Evolutionary conservation across 306 rosid species (phyloP).

Genomic region (Calophaca sinica): DNA sequence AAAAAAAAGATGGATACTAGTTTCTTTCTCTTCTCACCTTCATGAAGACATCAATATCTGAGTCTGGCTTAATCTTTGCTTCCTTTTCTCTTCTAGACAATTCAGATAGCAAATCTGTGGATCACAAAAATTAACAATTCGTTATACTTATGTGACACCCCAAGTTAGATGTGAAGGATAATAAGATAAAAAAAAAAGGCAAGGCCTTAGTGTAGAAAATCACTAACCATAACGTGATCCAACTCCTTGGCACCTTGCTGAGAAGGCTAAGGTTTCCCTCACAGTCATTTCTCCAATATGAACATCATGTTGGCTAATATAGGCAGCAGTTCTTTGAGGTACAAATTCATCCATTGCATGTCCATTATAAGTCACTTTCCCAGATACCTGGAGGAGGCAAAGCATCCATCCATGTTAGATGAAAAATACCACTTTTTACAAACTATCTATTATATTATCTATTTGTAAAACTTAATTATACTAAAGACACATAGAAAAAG

Average conservation of each 20-base stretch:
- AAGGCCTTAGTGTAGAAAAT: background rate
- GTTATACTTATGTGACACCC: background rate
- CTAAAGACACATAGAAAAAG: too few species aligned
- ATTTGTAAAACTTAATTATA: too few species aligned
- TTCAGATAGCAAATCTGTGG: conserved; percentile 56
- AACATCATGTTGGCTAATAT: conserved; percentile 49
- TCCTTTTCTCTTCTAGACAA: conserved; percentile 73
- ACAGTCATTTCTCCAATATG: conserved; percentile 56
- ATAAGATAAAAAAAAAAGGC: background rate
- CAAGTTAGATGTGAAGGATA: background rate
- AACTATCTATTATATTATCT: too few species aligned
- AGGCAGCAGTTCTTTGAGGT: conserved; percentile 52
- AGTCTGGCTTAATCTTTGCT: conserved; percentile 76
- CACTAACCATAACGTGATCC: conserved; percentile 47
- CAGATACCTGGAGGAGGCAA: conserved; percentile 23
- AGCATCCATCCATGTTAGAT: background rate
- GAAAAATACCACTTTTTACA: background rate
- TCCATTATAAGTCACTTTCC: conserved; percentile 46
- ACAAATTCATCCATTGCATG: conserved; percentile 48
- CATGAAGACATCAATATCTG: conserved; percentile 82
- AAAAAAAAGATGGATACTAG: background rate
- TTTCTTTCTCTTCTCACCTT: conserved; percentile 48
- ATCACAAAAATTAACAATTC: background rate
- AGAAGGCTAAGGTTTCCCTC: conserved; percentile 50
- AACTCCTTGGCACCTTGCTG: conserved; percentile 56